Evolutionary conservation across 345 rosid genomes (phyloP).

Genomic region (Lumnitzera racemosa): DNA sequence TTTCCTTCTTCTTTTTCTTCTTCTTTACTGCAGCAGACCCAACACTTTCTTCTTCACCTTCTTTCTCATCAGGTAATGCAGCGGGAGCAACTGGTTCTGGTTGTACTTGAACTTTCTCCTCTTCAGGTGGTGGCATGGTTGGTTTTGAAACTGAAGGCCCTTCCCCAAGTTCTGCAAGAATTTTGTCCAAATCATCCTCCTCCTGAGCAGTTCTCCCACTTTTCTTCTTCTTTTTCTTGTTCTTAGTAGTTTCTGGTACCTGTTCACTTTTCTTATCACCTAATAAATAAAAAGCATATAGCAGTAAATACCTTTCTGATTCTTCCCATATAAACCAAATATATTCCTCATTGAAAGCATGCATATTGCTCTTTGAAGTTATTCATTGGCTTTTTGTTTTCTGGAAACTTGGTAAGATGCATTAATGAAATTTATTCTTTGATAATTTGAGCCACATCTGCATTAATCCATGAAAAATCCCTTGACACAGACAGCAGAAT

Average conservation of each 20-base stretch:
- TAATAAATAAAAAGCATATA: not conserved
- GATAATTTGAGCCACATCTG: too few species aligned
- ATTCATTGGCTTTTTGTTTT: too few species aligned
- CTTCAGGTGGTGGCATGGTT: slow-evolving; percentile 29
- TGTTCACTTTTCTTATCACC: slow-evolving; percentile 32
- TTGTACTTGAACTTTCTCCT: slow-evolving; percentile 44
- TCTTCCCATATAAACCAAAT: too few species aligned
- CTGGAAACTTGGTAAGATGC: too few species aligned
- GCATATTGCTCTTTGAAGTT: too few species aligned
- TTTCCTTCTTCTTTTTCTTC: slow-evolving; percentile 83
- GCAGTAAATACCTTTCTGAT: slow-evolving; percentile 1
- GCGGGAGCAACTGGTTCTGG: slow-evolving; percentile 30
- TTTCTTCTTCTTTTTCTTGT: slow-evolving; percentile 81
- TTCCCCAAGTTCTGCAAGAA: slow-evolving; percentile 88
- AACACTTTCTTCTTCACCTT: slow-evolving; percentile 58
- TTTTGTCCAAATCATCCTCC: slow-evolving; percentile 91
- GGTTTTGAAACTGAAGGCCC: slow-evolving; percentile 30
- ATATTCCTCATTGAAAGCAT: too few species aligned
- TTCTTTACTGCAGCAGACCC: slow-evolving; percentile 86
- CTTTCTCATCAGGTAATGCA: slow-evolving; percentile 50
- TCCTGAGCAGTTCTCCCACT: slow-evolving; percentile 87
- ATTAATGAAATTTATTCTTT: too few species aligned
- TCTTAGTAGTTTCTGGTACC: slow-evolving; percentile 57
- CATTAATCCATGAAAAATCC: too few species aligned
- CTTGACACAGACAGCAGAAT: too few species aligned